These are phyloP conservation scores for Chlamydomonas applanata DNA, from an alignment of 139 green algal species.

Conservation along the genomic window DNA sequence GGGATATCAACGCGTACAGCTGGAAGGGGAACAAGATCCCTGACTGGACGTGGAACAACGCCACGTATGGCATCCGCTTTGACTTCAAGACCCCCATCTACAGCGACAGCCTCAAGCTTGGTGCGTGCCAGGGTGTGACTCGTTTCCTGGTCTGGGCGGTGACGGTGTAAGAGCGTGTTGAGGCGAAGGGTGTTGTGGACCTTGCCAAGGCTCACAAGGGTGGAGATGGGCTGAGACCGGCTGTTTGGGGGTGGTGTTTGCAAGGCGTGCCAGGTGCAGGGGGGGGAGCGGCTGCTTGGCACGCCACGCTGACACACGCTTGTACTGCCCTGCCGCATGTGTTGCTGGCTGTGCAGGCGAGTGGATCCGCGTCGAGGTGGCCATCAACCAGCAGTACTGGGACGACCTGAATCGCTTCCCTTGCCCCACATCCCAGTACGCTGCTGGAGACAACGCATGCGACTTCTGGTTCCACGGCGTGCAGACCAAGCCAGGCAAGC, in stretches of 20 bases:
- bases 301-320: too few relatives aligned
- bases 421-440: constrained; percentile 27
- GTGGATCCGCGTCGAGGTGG: background rate
- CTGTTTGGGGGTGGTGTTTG: too few relatives aligned
- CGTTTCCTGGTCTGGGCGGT: too few relatives aligned
- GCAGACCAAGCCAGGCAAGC: constrained; percentile 23
- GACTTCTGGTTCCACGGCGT: constrained; percentile 34
- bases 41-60: constrained; percentile 1
- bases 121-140: too few relatives aligned
- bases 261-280: too few relatives aligned
- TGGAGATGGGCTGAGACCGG: too few relatives aligned
- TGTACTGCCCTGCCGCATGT: too few relatives aligned
- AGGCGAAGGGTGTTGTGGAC: background rate
- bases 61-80: constrained; percentile 16
- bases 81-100: constrained; percentile 19
- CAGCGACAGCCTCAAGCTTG: background rate
- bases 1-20: background rate
- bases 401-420: constrained; percentile 20
- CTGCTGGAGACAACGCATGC: constrained; percentile 12
- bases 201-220: too few relatives aligned
- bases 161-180: too few relatives aligned
- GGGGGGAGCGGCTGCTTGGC: too few relatives aligned
- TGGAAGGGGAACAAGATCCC: background rate
- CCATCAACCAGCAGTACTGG: background rate
- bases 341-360: background rate